These are phyloP conservation scores for Actinomortierella wolfii DNA, from an alignment of 371 early-diverging fungal species.

Conservation along the genomic window DNA sequence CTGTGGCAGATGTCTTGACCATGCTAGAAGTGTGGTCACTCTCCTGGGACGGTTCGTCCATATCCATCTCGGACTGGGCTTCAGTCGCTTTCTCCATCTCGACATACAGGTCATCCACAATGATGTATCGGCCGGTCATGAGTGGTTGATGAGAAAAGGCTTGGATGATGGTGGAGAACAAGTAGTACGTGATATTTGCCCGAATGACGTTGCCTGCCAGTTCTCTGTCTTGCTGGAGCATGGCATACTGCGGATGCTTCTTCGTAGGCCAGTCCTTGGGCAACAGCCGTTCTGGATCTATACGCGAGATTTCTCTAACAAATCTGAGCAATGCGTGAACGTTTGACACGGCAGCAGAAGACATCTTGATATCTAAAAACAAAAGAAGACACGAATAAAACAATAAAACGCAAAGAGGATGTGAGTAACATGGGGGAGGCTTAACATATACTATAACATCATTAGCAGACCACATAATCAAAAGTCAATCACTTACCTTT, in stretches of 20 bases:
- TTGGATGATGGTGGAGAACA: slow-evolving; percentile 17
- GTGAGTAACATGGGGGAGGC: neutral
- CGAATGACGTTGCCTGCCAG: slow-evolving; percentile 25
- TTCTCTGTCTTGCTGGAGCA: slow-evolving; percentile 11
- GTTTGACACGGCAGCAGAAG: slow-evolving; percentile 13
- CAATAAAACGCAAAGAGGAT: neutral
- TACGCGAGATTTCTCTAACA: slow-evolving; percentile 18
- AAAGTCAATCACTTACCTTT: slow-evolving; percentile 14
- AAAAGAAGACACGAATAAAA: too few relatives aligned
- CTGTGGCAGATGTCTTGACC: too few relatives aligned
- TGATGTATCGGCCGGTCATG: slow-evolving; percentile 15
- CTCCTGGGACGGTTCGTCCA: too few relatives aligned
- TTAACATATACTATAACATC: neutral
- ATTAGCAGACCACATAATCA: neutral
- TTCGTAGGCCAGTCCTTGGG: slow-evolving; percentile 23
- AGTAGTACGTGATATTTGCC: slow-evolving; percentile 30
- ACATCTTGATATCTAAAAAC: slow-evolving; percentile 17
- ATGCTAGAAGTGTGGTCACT: too few relatives aligned
- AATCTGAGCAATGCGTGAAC: slow-evolving; percentile 11
- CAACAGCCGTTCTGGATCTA: slow-evolving; percentile 12
- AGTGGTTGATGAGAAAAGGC: slow-evolving; percentile 18
- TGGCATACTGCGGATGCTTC: slow-evolving; percentile 6
- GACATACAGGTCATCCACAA: slow-evolving; percentile 15
- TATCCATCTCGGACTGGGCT: too few relatives aligned
- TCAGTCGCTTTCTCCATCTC: slow-evolving; percentile 8